phyloP scores from a whole-genome alignment of 441 rosid genomes.

The Biscutella laevigata region DNA sequence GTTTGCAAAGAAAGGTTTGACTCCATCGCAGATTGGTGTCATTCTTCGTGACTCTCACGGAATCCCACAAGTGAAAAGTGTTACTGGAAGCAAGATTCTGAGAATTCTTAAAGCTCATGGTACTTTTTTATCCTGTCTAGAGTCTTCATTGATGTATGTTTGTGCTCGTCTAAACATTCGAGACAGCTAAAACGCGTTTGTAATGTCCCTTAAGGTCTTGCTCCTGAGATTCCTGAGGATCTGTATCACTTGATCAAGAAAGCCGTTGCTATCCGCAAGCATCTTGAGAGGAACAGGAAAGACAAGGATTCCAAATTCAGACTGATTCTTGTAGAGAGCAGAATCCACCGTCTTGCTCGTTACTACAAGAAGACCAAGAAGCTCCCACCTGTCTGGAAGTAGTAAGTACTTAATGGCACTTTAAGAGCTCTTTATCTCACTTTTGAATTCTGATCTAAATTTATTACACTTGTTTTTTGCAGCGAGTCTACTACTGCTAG shows the following conservation, averaged over 20 bases:
- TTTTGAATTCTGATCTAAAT: neutral
- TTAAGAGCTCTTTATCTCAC: neutral
- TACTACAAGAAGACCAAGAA: slow-evolving; percentile 76
- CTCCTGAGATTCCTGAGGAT: slow-evolving; percentile 70
- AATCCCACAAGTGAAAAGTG: slow-evolving; percentile 57
- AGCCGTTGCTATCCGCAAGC: slow-evolving; percentile 66
- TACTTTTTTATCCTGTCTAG: neutral
- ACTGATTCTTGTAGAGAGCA: slow-evolving; percentile 61
- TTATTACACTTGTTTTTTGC: neutral
- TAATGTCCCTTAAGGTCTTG: slow-evolving; percentile 33
- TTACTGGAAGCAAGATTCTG: slow-evolving; percentile 59
- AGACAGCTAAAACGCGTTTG: too few species aligned
- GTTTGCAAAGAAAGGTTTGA: slow-evolving; percentile 60
- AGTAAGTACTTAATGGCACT: slow-evolving; percentile 45
- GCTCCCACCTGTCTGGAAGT: slow-evolving; percentile 76
- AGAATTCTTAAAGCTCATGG: slow-evolving; percentile 62
- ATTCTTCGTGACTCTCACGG: slow-evolving; percentile 69
- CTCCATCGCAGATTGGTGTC: slow-evolving; percentile 65
- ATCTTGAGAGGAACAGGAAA: slow-evolving; percentile 62
- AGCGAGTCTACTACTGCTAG: slow-evolving; percentile 34
- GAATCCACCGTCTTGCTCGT: slow-evolving; percentile 69
- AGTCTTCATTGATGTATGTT: too few species aligned
- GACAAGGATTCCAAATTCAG: slow-evolving; percentile 67
- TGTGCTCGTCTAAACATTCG: too few species aligned
- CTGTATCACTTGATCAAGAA: slow-evolving; percentile 64